Percentiles rank a stretch among this genome's conserved stretches.
Evolutionary conservation across 225 moss, liverwort and hornwort genomes (phyloP).

Genomic region (Bryoerythrophyllum caledonicum): DNA sequence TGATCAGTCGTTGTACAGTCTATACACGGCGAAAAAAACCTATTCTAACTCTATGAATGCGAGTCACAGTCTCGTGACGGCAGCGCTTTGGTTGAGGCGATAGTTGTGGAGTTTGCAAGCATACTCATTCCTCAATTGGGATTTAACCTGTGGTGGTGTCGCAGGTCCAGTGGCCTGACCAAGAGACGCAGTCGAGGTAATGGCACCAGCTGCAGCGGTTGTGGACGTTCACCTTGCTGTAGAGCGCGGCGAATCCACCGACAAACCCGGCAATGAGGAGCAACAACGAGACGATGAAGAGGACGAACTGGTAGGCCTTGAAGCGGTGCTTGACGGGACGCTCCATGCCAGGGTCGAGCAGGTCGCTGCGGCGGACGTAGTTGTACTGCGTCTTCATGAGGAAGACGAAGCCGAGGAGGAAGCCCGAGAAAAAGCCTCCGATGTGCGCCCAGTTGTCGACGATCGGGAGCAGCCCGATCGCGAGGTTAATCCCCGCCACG

Average conservation of each 20-base stretch:
- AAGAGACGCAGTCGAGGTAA: slow-evolving; percentile 81
- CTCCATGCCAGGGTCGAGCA: slow-evolving; percentile 49
- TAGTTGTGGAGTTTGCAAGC: background rate
- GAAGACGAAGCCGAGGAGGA: slow-evolving; percentile 71
- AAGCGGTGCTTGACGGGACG: slow-evolving; percentile 59
- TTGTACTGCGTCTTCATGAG: slow-evolving; percentile 66
- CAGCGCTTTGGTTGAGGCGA: background rate
- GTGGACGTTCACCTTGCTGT: slow-evolving; percentile 48
- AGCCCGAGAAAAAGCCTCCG: slow-evolving; percentile 68
- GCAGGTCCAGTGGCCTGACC: slow-evolving; percentile 61
- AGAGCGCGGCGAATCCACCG: slow-evolving; percentile 57
- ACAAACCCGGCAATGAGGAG: slow-evolving; percentile 48
- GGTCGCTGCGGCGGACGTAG: slow-evolving; percentile 57
- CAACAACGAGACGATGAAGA: slow-evolving; percentile 51
- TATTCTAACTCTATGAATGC: background rate
- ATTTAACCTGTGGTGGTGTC: slow-evolving; percentile 25
- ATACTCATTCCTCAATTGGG: background rate
- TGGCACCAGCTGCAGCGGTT: slow-evolving; percentile 83
- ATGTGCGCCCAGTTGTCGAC: slow-evolving; percentile 94
- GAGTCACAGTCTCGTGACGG: slow-evolving; percentile 18
- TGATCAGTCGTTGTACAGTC: slow-evolving; percentile 35
- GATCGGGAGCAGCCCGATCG: slow-evolving; percentile 77
- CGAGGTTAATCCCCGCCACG: slow-evolving; percentile 60
- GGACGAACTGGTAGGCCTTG: slow-evolving; percentile 48
- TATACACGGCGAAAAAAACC: slow-evolving; percentile 25